Base-by-base conservation (phyloP, 352 stramenopile genomes). In the Globisporangium perplexum region DNA sequence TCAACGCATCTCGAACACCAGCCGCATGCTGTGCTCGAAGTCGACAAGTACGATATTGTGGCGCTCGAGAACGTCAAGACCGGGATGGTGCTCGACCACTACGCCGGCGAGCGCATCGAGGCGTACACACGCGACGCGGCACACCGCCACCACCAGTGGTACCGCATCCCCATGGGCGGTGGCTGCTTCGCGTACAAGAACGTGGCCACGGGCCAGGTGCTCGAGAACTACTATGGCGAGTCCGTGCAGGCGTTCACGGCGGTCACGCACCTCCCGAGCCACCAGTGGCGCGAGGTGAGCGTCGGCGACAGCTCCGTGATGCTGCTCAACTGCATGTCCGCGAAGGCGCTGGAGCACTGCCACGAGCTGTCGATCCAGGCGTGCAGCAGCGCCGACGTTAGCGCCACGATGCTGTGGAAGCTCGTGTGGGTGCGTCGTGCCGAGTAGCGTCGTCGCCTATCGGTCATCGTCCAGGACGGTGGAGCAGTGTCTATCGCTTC, bases 101-200 rank as follows among this genome's bases (percentile, higher is more conserved):
- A 35, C 22, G 28, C 31, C 1, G 50, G 39, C 17, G 26, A 51
- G 11, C 33, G 26, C 11, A 50, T 63, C 8, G 23, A 59, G 10
- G 57, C 57, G n/a, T 52, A 46, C 36, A 49, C 50, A 7, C 17
- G 28, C 30, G 38, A 55, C 18, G 20, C 39, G 18, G 12, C 14
- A 4, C 23, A 59, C 30, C 33, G 18, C 23, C 6, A 48, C 38
- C 46, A 55, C 46, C 36, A 63, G 22, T 63, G 50, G 57, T 38
- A 41, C 23, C 50, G 50, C 23, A 55, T 55, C 24, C 44, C 46
- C 1, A 44, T 50, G 1, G 22, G 24, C 8, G 39, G 55, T 17
- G 44, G 57, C 18, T 63, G 50, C 24, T 43, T 55, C 10, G 57
- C 50, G 43, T 59, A 55, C 45, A 30, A 30, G n/a, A 58, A 63